Evolutionary conservation across 352 stramenopile genomes (phyloP), one percentile per base, ranked within the genome.

Genomic region (Pilasporangium apinafurcum): DNA sequence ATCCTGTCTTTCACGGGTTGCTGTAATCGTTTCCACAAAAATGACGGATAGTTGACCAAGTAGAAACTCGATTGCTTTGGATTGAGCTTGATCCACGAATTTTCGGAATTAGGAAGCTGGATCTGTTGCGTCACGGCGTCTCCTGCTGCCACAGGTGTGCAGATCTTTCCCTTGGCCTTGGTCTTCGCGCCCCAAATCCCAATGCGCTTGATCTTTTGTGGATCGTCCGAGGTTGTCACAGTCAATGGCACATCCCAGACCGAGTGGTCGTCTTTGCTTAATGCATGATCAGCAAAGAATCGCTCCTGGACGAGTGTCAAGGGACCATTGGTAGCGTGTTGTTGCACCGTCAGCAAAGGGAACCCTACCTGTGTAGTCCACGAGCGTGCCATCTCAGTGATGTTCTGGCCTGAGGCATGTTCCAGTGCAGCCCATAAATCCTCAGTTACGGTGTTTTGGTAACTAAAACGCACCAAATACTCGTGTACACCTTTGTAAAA

Each of bases 331-430:
- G 17, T 30, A 10, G 56, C 58, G 31, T 81, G 61, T 24, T 75
- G 58, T 3, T 68, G 58, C 4, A 98, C 59, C 16, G 81, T 95
- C 21, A 98, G 50, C 17, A 98, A 43, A 4, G 95, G 94, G 63
- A 96, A 98, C 5, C 89, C 95, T 53, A 95, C 96, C 56, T 98
- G 86, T 53, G 96, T 85, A 2, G 92, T 98, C 92, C 92, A 98
- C 24, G 71, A 87, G 45, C 69, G 68, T 8, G 97, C 97, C 75
- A 98, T 96, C 47, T 95, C 56, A 25, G 78, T 78, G 48, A 98
- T 78, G 31, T 88, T 80, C 53, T 95, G 79, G 20, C 86, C 91
- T 1, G 83, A 97, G 1, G 72, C 82, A 32, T 95, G 70, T 55
- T 97, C 83, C 57, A 97, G 90, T 8, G 86, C 84, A 25, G 87